Percentiles rank a stretch among this genome's conserved stretches.
These are phyloP conservation scores for Metschnikowia henanensis DNA, from an alignment of 805 yeast genomes.

Conservation along the genomic window DNA sequence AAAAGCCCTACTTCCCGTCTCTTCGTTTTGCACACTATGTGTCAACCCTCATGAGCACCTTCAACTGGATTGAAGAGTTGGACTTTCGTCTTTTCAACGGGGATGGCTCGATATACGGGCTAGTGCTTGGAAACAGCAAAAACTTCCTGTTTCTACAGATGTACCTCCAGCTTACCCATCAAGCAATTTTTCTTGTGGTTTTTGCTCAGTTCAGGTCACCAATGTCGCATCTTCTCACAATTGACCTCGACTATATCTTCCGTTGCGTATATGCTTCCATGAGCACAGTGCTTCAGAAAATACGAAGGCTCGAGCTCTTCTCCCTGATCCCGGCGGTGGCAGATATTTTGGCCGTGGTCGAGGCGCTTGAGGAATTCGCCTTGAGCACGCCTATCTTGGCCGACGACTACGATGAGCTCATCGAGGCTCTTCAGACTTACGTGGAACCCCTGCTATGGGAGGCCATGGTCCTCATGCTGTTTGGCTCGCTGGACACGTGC, in stretches of 20 bases:
- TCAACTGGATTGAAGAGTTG: conserved; percentile 16
- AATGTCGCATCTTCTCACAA: conserved; percentile 7
- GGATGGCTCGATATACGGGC: conserved; percentile 5
- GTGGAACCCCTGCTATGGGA: conserved; percentile 11
- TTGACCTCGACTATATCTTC: conserved; percentile 13
- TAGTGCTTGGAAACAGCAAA: conserved; percentile 8
- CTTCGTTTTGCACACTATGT: conserved; percentile 18
- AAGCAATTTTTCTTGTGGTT: conserved; percentile 16
- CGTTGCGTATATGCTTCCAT: conserved; percentile 10
- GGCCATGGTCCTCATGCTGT: conserved; percentile 9
- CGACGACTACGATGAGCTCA: conserved; percentile 9
- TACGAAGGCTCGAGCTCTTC: conserved; percentile 6
- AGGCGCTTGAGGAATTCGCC: conserved; percentile 12
- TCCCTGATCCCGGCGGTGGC: conserved; percentile 12
- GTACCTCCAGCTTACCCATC: conserved; percentile 10
- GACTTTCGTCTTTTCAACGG: conserved; percentile 10
- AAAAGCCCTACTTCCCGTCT: conserved; percentile 16
- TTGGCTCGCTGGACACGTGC: conserved; percentile 11
- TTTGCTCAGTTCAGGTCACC: conserved; percentile 14
- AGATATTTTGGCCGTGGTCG: conserved; percentile 5
- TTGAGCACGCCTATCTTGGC: conserved; percentile 7
- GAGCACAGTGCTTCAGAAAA: conserved; percentile 6
- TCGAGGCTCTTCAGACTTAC: conserved; percentile 7
- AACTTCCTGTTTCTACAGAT: conserved; percentile 9
- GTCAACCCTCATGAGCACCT: conserved; percentile 13